Evolutionary conservation across 805 yeast genomes (phyloP).

Genomic region (Lachancea sp.): DNA sequence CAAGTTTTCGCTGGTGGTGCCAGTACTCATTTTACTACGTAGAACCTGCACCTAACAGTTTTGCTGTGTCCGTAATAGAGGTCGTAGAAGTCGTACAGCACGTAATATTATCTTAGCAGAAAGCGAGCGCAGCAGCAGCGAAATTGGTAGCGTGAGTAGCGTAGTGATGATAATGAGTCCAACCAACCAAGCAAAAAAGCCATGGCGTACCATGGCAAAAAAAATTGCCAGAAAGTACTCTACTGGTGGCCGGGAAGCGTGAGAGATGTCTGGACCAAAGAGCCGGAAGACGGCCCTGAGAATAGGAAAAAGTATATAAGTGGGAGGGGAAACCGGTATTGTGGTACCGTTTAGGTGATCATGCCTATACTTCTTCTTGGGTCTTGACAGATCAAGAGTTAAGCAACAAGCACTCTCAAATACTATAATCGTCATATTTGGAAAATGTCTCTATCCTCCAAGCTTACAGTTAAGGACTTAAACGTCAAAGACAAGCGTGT

Average conservation of each 20-base stretch:
- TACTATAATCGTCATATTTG: not conserved
- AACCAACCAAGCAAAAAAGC: too few species aligned
- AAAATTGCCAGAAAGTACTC: not conserved
- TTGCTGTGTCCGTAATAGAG: not conserved
- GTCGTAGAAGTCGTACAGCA: not conserved
- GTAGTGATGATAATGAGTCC: too few species aligned
- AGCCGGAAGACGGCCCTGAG: too few species aligned
- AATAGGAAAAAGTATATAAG: conserved; percentile 6
- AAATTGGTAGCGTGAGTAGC: too few species aligned
- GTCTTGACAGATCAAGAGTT: not conserved
- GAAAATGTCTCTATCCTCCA: conserved; percentile 85
- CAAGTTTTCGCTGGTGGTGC: not conserved
- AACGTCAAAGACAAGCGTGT: conserved; percentile 87
- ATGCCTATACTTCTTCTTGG: not conserved
- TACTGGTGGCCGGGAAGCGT: too few species aligned
- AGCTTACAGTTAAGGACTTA: conserved; percentile 88
- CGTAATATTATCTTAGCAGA: not conserved
- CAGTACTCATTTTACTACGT: too few species aligned
- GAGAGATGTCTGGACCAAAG: too few species aligned
- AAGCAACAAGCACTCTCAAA: not conserved
- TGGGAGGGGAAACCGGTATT: too few species aligned
- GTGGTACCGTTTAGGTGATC: too few species aligned
- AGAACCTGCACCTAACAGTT: not conserved
- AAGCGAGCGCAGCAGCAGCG: too few species aligned
- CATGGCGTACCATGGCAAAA: conserved; percentile 1